Conservation (phyloP, 2,329 filamentous ascomycete species). For the Aphanocladium album region DNA sequence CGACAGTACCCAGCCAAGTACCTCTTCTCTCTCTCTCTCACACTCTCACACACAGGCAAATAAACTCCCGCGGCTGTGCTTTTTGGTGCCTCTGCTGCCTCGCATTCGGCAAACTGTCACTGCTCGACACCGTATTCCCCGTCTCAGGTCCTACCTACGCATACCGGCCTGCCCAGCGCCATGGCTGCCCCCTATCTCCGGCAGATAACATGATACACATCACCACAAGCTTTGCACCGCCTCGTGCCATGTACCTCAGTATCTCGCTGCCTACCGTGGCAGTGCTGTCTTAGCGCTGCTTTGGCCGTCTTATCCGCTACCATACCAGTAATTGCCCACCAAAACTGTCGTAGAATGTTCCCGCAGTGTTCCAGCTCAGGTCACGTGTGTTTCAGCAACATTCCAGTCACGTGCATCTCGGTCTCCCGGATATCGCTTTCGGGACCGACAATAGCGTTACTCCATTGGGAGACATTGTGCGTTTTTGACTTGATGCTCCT, state of each 20-base stretch:
- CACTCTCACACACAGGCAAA: background rate
- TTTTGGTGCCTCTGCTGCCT: background rate
- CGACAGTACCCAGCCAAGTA: background rate
- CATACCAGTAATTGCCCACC: background rate
- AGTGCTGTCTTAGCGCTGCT: background rate
- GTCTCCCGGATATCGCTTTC: background rate
- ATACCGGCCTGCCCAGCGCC: no score
- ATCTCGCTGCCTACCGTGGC: slow-evolving; percentile 1
- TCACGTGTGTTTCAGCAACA: background rate
- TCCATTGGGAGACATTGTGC: background rate
- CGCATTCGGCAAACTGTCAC: background rate
- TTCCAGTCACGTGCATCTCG: background rate
- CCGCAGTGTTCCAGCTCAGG: background rate
- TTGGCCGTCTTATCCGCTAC: background rate
- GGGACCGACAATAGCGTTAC: background rate
- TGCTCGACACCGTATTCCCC: background rate
- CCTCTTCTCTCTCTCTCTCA: no score
- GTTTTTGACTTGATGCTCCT: no score
- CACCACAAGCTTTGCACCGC: background rate
- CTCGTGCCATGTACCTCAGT: background rate
- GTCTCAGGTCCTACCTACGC: background rate
- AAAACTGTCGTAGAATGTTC: background rate
- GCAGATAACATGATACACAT: background rate
- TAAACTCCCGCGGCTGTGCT: background rate
- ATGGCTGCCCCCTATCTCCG: background rate